Evolutionary conservation across 2,329 filamentous ascomycete genomes (phyloP).

Genomic region (Stemphylium lycopersici): DNA sequence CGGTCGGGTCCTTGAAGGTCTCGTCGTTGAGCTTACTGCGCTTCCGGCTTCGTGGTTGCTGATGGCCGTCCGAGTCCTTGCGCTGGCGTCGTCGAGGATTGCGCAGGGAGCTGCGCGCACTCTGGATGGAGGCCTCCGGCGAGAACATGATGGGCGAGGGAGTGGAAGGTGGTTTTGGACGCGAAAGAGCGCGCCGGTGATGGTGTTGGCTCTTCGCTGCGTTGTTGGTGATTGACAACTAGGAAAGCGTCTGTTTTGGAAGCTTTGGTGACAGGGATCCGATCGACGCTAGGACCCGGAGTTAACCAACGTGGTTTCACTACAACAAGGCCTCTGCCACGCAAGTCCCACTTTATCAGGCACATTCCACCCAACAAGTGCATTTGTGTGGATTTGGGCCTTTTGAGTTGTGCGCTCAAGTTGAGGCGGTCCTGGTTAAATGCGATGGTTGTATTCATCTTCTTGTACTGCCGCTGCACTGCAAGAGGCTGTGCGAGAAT

Average conservation of each 20-base stretch:
- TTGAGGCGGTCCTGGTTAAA: no score
- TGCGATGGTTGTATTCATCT: no score
- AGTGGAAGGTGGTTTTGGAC: slow-evolving; percentile 20
- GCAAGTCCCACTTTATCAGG: no score
- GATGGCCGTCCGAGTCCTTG: slow-evolving; percentile 52
- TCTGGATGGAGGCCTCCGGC: slow-evolving; percentile 44
- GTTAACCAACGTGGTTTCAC: slow-evolving; percentile 11
- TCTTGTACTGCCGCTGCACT: no score
- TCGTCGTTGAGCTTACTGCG: slow-evolving; percentile 55
- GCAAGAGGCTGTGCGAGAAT: no score
- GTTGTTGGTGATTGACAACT: slow-evolving; percentile 25
- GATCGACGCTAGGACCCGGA: slow-evolving; percentile 11
- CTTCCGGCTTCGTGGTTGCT: slow-evolving; percentile 52
- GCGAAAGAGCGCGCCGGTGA: slow-evolving; percentile 41
- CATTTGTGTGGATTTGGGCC: no score
- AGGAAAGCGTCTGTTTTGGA: slow-evolving; percentile 23
- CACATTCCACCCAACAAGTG: no score
- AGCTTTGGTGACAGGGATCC: slow-evolving; percentile 22
- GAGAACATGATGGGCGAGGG: slow-evolving; percentile 46
- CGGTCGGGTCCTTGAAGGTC: slow-evolving; percentile 42
- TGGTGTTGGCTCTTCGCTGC: slow-evolving; percentile 26
- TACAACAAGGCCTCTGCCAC: not conserved
- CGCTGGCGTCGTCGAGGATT: slow-evolving; percentile 55
- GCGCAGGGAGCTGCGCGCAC: slow-evolving; percentile 49
- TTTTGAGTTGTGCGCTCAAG: no score